A percentile compares a stretch with the other conserved stretches of the same genome.
Conservation (phyloP, 2,329 filamentous ascomycete genomes). For the Aspergillus amoenus region DNA sequence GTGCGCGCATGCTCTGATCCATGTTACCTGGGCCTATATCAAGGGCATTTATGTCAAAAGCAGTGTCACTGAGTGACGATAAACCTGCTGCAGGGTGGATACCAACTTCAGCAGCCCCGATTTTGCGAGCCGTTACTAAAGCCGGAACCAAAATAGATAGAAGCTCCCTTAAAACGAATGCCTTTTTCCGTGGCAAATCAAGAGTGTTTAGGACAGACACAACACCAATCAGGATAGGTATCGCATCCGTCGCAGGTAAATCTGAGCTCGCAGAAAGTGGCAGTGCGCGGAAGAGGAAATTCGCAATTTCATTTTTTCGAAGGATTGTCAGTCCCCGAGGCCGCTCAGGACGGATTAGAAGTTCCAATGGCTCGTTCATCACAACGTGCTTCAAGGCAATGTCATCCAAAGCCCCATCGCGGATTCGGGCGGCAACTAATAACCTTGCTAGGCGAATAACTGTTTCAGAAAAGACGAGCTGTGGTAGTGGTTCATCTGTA, state of each 20-base stretch:
- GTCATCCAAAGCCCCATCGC: slow-evolving; percentile 52
- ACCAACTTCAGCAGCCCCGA: slow-evolving; percentile 92
- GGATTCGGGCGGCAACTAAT: slow-evolving; percentile 51
- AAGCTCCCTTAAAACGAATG: slow-evolving; percentile 82
- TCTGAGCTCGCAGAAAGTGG: slow-evolving; percentile 61
- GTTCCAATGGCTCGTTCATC: slow-evolving; percentile 44
- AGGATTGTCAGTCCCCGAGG: slow-evolving; percentile 45
- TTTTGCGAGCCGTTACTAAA: slow-evolving; percentile 84
- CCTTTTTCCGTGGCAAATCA: slow-evolving; percentile 83
- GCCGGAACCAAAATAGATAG: slow-evolving; percentile 79
- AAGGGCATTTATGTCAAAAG: slow-evolving; percentile 45
- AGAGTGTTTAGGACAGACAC: slow-evolving; percentile 79
- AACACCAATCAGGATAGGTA: slow-evolving; percentile 80
- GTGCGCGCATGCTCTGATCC: slow-evolving; percentile 40
- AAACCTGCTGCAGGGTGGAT: slow-evolving; percentile 91
- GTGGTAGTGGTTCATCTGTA: slow-evolving; percentile 53
- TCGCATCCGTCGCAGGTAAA: slow-evolving; percentile 71
- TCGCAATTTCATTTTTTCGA: slow-evolving; percentile 63
- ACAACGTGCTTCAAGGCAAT: slow-evolving; percentile 62
- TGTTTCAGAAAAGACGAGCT: slow-evolving; percentile 57
- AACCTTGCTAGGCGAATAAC: slow-evolving; percentile 56
- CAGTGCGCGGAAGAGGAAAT: slow-evolving; percentile 67
- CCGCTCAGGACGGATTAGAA: slow-evolving; percentile 32
- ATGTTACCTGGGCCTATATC: slow-evolving; percentile 43
- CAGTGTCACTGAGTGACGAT: slow-evolving; percentile 63